phyloP scores from a whole-genome alignment of 164 flowering plant genomes.

The Macadamia tetraphylla region DNA sequence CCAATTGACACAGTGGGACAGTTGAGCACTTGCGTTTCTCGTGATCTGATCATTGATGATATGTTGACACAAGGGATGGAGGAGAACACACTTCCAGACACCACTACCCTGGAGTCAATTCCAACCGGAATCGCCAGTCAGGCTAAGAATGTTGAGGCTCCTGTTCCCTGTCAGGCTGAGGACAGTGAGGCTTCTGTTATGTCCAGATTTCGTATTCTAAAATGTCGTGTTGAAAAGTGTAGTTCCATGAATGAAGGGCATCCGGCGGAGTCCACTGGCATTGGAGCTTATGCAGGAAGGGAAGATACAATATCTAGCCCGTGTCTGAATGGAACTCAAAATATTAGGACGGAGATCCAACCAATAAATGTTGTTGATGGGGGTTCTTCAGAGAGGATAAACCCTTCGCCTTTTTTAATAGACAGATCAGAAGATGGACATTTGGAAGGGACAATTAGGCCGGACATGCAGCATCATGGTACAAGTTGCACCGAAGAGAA shows the following conservation, averaged over 20 bases:
- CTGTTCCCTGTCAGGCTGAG: slow-evolving; percentile 5
- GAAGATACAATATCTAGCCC: background rate
- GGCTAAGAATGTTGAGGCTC: slow-evolving; percentile 15
- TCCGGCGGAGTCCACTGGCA: slow-evolving; percentile 2
- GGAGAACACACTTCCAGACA: slow-evolving; percentile 1
- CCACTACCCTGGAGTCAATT: slow-evolving; percentile 10
- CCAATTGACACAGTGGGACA: slow-evolving; percentile 12
- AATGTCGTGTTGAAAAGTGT: slow-evolving; percentile 26
- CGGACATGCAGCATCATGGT: background rate
- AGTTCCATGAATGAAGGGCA: slow-evolving; percentile 16
- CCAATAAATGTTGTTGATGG: slow-evolving; percentile 8
- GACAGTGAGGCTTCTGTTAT: slow-evolving; percentile 37
- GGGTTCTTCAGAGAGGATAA: slow-evolving; percentile 15
- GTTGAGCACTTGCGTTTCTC: slow-evolving; percentile 9
- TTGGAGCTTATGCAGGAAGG: slow-evolving; percentile 3
- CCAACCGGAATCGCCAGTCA: slow-evolving; percentile 6
- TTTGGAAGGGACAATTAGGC: slow-evolving; percentile 1
- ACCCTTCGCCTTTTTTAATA: slow-evolving; percentile 7
- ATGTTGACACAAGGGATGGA: slow-evolving; percentile 5
- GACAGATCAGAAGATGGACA: slow-evolving; percentile 4
- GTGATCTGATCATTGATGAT: slow-evolving; percentile 4
- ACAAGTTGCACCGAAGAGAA: slow-evolving; percentile 5
- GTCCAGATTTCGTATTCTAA: slow-evolving; percentile 41
- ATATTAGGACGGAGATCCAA: slow-evolving; percentile 10
- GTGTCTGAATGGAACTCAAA: background rate